Evolutionary conservation across 164 flowering plant species (phyloP).

Genomic region (Buxus sempervirens): DNA sequence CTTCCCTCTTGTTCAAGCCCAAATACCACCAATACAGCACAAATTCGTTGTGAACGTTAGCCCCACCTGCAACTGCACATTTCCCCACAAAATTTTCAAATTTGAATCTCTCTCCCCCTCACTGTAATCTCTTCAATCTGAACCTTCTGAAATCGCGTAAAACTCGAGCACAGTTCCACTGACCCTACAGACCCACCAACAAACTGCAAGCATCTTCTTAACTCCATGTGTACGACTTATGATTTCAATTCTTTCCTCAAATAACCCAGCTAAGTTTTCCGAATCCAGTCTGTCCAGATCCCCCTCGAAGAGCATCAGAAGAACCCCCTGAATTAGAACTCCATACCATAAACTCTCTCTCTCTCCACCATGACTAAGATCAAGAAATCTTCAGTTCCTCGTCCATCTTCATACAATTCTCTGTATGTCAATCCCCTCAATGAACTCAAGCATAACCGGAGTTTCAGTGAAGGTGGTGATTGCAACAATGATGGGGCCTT

Average conservation of each 20-base stretch:
- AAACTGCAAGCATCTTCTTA: too few species aligned
- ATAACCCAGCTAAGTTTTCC: too few species aligned
- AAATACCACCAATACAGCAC: neutral
- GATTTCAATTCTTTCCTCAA: too few species aligned
- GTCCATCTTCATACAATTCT: slow-evolving; percentile 50
- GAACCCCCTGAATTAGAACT: neutral
- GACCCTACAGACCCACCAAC: neutral
- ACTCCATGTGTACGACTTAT: too few species aligned
- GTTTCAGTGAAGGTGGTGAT: slow-evolving; percentile 34
- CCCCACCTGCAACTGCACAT: neutral
- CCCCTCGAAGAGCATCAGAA: too few species aligned
- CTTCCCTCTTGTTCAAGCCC: neutral
- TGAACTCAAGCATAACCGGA: slow-evolving; percentile 40
- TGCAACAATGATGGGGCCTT: slow-evolving; percentile 10
- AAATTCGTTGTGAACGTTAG: neutral
- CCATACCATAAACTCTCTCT: neutral
- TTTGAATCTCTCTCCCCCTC: neutral
- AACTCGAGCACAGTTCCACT: neutral
- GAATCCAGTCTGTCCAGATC: too few species aligned
- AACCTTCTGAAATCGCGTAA: neutral
- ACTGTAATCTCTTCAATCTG: neutral
- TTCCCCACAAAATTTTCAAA: neutral
- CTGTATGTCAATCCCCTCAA: slow-evolving; percentile 46
- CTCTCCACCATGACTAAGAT: slow-evolving; percentile 30
- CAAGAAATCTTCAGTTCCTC: slow-evolving; percentile 32